Base-by-base conservation (phyloP, 108 stramenopile genomes). In the Schizochytrium sp. region DNA sequence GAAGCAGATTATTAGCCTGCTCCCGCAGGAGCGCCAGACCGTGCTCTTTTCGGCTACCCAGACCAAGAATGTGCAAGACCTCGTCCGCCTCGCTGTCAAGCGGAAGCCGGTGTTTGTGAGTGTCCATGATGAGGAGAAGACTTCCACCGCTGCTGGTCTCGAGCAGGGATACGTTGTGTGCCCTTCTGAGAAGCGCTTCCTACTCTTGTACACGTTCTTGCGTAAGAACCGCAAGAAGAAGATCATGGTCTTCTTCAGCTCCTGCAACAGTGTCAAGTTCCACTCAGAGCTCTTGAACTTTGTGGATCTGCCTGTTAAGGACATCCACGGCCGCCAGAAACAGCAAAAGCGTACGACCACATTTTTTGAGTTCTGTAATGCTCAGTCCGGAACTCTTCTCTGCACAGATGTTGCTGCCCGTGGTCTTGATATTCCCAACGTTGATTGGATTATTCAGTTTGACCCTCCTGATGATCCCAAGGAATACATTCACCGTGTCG, bases 361-460 rank as follows among this genome's bases (percentile, higher is more conserved):
- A 19, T 99, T 99, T 93, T 98, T 99, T 90, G 95, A 98, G 93
- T 99, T 99, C 92, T 98, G 97, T 90, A 97, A 97, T 88, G 93
- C 93, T 73, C 94, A 97, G 46, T 94, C 90, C n/a, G 99, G 98
- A 17, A 97, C 97, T 3, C 93, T 99, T 61, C 91, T 98, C 49
- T 98, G 98, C 94, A 99, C 99, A 38, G 99, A 99, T 90, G 98
- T 99, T n/a, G 98, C 98, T 40, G 99, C 98, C 41, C 95, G 99
- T 10, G 97, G 97, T 19, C 91, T 98, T 47, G 98, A 98, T 90
- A 98, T 99, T 58, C 99, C 99, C 7, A 88, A 95, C 8, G 98
- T 99, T 7, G 98, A 99, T 93, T 99, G 98, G 98, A 99, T 99
- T 88, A 88, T 95, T 12, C 99, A 99, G 93, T 99, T 96, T 90